Evolutionary conservation across 371 early-diverging fungal genomes (phyloP), one percentile per base, ranked within the genome.

Genomic region (Fennellomyces sp.): DNA sequence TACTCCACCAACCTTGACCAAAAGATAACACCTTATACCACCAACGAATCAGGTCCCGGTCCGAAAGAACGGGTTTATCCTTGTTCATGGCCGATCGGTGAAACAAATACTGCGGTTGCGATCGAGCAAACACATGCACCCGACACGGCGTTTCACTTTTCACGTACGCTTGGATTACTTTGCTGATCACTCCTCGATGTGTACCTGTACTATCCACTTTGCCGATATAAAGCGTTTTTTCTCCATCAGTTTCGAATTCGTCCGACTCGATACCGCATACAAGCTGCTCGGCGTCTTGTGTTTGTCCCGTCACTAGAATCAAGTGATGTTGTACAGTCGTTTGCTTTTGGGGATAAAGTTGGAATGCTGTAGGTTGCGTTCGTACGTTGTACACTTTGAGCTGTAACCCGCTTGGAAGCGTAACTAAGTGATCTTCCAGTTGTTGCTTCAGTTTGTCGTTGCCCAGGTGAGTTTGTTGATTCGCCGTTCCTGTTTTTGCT

Each of bases 21-120:
- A 48, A 1, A 53, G 48, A 35, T 71, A 94, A 93, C 91, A 94
- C 26, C 72, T 23, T 36, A 70, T 83, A 82, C 95, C 96, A 96
- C 94, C 94, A 94, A 25, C 73, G 75, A 26, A 93, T 73, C 25
- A 96, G 80, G 0, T 75, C 72, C 8, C 83, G 69, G 61, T 92
- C 94, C 35, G 68, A 64, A 27, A 94, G 67, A 3, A 70, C 63
- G 5, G 63, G 74, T 53, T 95, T 95, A 2, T 45, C 53, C 15
- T 70, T 50, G 63, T 91, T 88, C 19, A 81, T 56, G 28, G 81
- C 78, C 7, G 94, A 94, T 19, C 79, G 58, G 10, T 83, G 86
- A 78, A 95, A 95, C 2, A 95, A 71, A 58, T 94, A 94, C 64
- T 91, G 89, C 6, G 92, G 93, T 68, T 94, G 94, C 0, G 94